phyloP scores from a whole-genome alignment of 1,284 basidiomycete genomes.

The Cutaneotrichosporon cyanovorans region DNA sequence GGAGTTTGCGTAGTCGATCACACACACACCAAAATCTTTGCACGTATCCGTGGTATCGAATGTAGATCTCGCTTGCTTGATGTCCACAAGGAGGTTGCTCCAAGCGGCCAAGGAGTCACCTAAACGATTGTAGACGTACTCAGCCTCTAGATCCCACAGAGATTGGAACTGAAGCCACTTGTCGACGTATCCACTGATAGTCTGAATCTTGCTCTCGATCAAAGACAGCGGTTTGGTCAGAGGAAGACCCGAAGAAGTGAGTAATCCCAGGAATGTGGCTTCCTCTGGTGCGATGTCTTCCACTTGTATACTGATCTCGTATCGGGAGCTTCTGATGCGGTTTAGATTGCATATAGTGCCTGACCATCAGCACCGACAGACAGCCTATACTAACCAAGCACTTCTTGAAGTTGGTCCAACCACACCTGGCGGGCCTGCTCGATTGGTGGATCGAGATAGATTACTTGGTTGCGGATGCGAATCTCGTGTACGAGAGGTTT shows the following conservation, averaged over 20 bases:
- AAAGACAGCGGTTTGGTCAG: slow-evolving; percentile 76
- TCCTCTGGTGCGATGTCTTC: slow-evolving; percentile 57
- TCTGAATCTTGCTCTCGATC: slow-evolving; percentile 72
- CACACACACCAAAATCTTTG: slow-evolving; percentile 82
- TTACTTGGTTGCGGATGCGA: slow-evolving; percentile 95
- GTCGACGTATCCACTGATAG: slow-evolving; percentile 76
- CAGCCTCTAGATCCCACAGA: slow-evolving; percentile 94
- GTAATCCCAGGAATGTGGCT: slow-evolving; percentile 70
- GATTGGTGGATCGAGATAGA: slow-evolving; percentile 95
- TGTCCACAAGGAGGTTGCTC: slow-evolving; percentile 91
- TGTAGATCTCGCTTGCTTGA: slow-evolving; percentile 89
- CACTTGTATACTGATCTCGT: slow-evolving; percentile 90
- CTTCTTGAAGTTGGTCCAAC: slow-evolving; percentile 82
- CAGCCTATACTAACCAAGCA: slow-evolving; percentile 56
- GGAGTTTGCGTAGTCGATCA: slow-evolving; percentile 96
- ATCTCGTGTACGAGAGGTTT: slow-evolving; percentile 88
- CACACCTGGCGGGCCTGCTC: slow-evolving; percentile 86
- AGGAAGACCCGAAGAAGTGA: slow-evolving; percentile 63
- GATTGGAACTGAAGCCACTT: slow-evolving; percentile 99
- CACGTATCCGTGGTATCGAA: slow-evolving; percentile 95
- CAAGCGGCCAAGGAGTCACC: slow-evolving; percentile 87
- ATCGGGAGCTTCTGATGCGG: slow-evolving; percentile 86
- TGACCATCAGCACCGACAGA: too few species aligned
- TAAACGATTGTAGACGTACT: slow-evolving; percentile 85
- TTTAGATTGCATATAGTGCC: slow-evolving; percentile 85